Evolutionary conservation across 2,329 filamentous ascomycete genomes (phyloP).

Genomic region (Arthroderma uncinatum): DNA sequence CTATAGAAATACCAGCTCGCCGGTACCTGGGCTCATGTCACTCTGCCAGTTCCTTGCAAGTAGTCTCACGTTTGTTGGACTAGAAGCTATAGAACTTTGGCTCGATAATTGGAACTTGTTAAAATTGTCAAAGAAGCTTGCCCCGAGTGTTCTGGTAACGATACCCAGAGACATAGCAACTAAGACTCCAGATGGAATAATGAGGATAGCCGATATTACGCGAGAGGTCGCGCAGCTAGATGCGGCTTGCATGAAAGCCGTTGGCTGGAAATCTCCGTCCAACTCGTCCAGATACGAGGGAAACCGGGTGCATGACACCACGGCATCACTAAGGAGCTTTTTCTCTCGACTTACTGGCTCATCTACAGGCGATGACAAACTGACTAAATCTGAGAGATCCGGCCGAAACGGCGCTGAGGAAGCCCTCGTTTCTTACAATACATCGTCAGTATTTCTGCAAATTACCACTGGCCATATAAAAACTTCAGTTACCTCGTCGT

Average conservation of each 20-base stretch:
- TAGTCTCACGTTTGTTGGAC: constrained; percentile 86
- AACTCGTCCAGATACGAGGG: constrained; percentile 29
- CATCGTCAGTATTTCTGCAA: constrained; percentile 74
- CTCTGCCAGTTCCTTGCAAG: constrained; percentile 88
- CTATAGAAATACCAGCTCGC: constrained; percentile 79
- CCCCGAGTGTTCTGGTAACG: constrained; percentile 59
- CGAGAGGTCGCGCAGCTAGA: constrained; percentile 86
- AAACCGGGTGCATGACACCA: constrained; percentile 28
- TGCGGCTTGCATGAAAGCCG: constrained; percentile 73
- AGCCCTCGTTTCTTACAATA: constrained; percentile 59
- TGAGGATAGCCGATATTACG: constrained; percentile 72
- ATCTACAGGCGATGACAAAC: constrained; percentile 39
- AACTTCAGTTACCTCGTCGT: constrained; percentile 60
- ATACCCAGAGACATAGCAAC: constrained; percentile 72
- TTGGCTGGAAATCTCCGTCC: constrained; percentile 65
- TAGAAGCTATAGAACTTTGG: constrained; percentile 79
- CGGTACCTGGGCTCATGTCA: constrained; percentile 73
- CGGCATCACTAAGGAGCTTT: constrained; percentile 61
- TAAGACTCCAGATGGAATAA: constrained; percentile 72
- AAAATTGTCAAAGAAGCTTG: constrained; percentile 70
- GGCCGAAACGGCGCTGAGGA: constrained; percentile 54
- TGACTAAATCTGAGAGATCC: constrained; percentile 38
- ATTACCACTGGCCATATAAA: constrained; percentile 74
- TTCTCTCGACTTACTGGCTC: constrained; percentile 63
- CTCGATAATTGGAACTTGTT: constrained; percentile 79